Percentiles rank a stretch among this genome's conserved stretches.
phyloP scores from a whole-genome alignment of 352 stramenopile species.

The Nothophytophthora sp. region DNA sequence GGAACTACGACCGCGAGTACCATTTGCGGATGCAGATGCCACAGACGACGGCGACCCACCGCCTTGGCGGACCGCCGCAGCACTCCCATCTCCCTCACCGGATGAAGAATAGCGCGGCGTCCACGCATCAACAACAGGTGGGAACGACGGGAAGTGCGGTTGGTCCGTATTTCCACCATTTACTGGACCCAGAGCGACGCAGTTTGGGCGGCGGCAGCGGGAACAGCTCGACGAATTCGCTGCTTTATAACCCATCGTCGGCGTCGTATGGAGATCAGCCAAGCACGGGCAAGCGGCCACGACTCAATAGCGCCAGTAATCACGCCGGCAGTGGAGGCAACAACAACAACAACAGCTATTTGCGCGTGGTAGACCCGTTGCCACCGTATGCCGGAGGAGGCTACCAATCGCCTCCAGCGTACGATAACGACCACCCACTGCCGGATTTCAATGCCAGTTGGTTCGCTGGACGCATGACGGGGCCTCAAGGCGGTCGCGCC shows the following conservation, averaged over 20 bases:
- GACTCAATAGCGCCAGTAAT: conserved; percentile 13
- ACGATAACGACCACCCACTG: conserved; percentile 48
- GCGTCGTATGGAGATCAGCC: background rate
- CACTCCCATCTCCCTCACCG: conserved; percentile 26
- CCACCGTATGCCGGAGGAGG: conserved; percentile 12
- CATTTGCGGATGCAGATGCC: conserved; percentile 53
- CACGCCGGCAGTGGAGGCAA: background rate
- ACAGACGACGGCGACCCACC: background rate
- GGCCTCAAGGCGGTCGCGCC: background rate
- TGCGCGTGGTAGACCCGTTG: conserved; percentile 11
- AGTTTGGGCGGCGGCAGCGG: conserved; percentile 6
- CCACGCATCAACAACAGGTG: background rate
- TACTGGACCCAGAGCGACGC: conserved; percentile 23
- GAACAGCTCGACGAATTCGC: conserved; percentile 22
- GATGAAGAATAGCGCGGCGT: conserved; percentile 10
- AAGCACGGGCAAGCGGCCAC: conserved; percentile 19
- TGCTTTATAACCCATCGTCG: conserved; percentile 14
- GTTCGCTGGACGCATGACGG: conserved; percentile 28
- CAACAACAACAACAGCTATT: conserved; percentile 11
- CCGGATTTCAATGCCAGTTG: conserved; percentile 52
- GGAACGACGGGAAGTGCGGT: background rate
- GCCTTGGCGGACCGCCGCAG: background rate
- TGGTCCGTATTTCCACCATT: conserved; percentile 30
- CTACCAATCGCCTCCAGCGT: conserved; percentile 27
- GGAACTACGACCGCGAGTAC: conserved; percentile 59